Conservation (phyloP, 2,329 filamentous ascomycete species). For the Fusarium sp. region DNA sequence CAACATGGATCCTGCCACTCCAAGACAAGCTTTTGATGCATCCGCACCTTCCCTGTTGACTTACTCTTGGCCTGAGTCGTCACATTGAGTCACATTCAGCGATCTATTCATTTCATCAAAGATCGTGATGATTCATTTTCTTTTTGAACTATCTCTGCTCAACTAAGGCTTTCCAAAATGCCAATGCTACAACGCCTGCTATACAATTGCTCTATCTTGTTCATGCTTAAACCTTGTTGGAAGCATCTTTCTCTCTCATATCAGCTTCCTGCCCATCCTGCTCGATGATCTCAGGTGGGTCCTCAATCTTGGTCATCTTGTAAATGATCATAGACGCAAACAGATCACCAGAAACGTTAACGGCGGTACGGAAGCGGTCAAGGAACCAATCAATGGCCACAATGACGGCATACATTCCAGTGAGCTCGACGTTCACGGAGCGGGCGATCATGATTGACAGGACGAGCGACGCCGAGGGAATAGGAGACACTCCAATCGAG, state of each 20-base stretch:
- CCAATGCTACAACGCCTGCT: constrained; percentile 24
- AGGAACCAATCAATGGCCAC: constrained; percentile 68
- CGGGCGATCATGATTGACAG: constrained; percentile 65
- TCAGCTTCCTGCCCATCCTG: constrained; percentile 30
- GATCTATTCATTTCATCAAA: not conserved
- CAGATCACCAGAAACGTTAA: constrained; percentile 65
- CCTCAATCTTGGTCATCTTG: constrained; percentile 46
- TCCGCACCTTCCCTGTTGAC: constrained; percentile 11
- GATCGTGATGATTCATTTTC: not conserved
- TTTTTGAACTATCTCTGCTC: not conserved
- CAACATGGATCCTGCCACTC: not conserved
- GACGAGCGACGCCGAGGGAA: constrained; percentile 65
- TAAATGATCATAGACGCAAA: constrained; percentile 50
- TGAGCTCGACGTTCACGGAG: constrained; percentile 59
- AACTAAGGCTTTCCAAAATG: constrained; percentile 3
- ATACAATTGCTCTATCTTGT: constrained; percentile 6
- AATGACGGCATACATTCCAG: constrained; percentile 65
- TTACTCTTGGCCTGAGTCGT: constrained; percentile 13
- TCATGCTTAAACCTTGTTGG: constrained; percentile 38
- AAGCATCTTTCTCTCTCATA: constrained; percentile 21
- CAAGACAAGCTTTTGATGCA: constrained; percentile 25
- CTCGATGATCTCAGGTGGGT: constrained; percentile 37
- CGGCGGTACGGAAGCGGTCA: constrained; percentile 66
- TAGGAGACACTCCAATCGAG: constrained; percentile 66
- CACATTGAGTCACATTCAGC: not conserved